These are phyloP conservation scores for Suhomyces bokatorum DNA, from an alignment of 1,139 yeast genomes.

Conservation along the genomic window DNA sequence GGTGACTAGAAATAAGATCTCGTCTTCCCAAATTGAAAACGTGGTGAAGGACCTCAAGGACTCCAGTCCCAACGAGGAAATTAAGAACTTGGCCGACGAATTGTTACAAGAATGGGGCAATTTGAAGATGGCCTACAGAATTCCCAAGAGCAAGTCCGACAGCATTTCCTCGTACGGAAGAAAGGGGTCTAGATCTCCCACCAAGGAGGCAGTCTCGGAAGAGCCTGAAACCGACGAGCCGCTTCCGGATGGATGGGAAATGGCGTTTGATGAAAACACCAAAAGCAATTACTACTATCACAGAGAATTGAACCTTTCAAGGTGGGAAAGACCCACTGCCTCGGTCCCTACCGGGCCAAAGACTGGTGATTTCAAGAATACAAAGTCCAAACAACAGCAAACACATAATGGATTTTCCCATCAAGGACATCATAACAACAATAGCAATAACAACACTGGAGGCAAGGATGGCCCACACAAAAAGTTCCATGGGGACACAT, in stretches of 20 bases:
- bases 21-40: constrained; percentile 74
- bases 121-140: constrained; percentile 80
- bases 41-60: constrained; percentile 51
- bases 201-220: neutral
- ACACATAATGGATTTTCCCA: neutral
- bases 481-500: constrained; percentile 14
- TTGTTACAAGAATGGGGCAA: constrained; percentile 70
- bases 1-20: constrained; percentile 77
- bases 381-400: constrained; percentile 1
- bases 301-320: constrained; percentile 43
- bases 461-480: neutral
- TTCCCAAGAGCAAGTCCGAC: constrained; percentile 51
- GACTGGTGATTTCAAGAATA: neutral
- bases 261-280: constrained; percentile 45
- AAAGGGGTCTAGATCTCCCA: constrained; percentile 20
- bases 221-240: constrained; percentile 7
- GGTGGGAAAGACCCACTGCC: constrained; percentile 59
- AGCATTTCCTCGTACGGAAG: constrained; percentile 34
- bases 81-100: constrained; percentile 38
- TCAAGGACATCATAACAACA: neutral
- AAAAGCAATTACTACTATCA: constrained; percentile 55
- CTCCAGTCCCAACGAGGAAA: constrained; percentile 31
- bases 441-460: neutral
- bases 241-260: constrained; percentile 56
- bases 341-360: constrained; percentile 31